Evolutionary conservation across 805 yeast species (phyloP).

Genomic region (Barnettozyma sp.): DNA sequence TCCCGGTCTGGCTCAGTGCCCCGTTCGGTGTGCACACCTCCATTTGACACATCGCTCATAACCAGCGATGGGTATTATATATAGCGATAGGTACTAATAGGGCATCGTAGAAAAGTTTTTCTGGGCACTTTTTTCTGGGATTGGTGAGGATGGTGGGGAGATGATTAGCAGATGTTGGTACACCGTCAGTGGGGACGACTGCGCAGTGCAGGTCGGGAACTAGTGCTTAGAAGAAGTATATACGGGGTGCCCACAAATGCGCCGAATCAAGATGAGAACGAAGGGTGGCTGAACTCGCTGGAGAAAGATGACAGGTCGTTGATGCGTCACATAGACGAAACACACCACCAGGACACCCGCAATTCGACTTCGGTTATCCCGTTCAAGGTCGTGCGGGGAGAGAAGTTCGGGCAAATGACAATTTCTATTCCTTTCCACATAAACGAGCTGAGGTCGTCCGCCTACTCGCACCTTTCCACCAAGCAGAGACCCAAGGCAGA

Average conservation of each 20-base stretch:
- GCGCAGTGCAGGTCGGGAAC: no score
- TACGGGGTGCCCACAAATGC: slow-evolving; percentile 31
- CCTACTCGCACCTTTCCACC: slow-evolving; percentile 30
- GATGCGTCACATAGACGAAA: slow-evolving; percentile 7
- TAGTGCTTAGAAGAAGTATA: neutral
- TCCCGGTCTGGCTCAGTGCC: no score
- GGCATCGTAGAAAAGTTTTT: no score
- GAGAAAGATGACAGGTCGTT: slow-evolving; percentile 4
- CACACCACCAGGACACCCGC: slow-evolving; percentile 1
- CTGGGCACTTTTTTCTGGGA: no score
- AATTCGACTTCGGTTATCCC: slow-evolving; percentile 1
- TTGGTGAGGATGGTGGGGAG: no score
- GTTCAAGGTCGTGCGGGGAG: slow-evolving; percentile 5
- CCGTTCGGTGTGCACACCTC: no score
- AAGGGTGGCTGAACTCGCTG: slow-evolving; percentile 32
- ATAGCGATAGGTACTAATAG: no score
- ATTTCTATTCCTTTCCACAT: slow-evolving; percentile 13
- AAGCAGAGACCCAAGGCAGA: slow-evolving; percentile 39
- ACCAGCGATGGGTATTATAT: no score
- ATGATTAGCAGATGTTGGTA: no score
- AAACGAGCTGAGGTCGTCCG: slow-evolving; percentile 26
- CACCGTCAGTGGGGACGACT: no score
- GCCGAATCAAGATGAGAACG: slow-evolving; percentile 26
- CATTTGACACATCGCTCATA: no score
- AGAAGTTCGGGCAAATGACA: slow-evolving; percentile 8